A percentile compares a stretch with the other conserved stretches of the same genome.
Conservation (phyloP, 306 rosid genomes). For the Quercus wislizeni region DNA sequence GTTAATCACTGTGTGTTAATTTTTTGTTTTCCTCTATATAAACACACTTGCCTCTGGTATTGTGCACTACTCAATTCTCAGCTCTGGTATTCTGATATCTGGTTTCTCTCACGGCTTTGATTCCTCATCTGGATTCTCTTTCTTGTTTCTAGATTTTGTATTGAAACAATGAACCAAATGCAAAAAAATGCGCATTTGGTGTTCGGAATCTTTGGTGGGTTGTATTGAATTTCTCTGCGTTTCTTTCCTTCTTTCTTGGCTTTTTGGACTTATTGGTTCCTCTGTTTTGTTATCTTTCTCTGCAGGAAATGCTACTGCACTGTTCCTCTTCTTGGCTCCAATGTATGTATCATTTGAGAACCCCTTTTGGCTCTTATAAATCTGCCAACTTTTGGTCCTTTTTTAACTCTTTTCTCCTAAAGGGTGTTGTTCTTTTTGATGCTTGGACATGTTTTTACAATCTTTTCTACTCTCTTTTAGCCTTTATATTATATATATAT, state of each 20-base stretch:
- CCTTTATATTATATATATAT: not conserved
- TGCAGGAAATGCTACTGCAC: conserved; percentile 85
- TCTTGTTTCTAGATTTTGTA: not conserved
- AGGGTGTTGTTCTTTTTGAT: not conserved
- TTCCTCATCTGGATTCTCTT: not conserved
- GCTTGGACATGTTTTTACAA: not conserved
- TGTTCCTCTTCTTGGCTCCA: conserved; percentile 94
- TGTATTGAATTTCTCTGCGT: not conserved
- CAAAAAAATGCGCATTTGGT: conserved; percentile 46
- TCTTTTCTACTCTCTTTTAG: not conserved
- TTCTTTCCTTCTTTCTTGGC: not conserved
- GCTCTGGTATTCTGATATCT: not conserved
- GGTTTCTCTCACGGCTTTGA: not conserved
- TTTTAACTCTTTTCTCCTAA: not conserved
- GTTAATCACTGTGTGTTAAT: no score
- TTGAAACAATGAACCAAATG: conserved; percentile 25
- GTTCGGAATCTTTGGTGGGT: conserved; percentile 80
- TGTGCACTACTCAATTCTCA: no score
- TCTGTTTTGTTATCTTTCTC: conserved; percentile 8
- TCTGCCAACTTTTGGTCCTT: not conserved
- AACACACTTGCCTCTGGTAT: no score
- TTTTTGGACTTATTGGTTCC: not conserved
- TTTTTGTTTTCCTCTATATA: no score
- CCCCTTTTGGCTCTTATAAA: not conserved
- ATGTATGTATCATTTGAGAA: conserved; percentile 37